phyloP scores from a whole-genome alignment of 306 rosid genomes.

The Sicyos baderoa region DNA sequence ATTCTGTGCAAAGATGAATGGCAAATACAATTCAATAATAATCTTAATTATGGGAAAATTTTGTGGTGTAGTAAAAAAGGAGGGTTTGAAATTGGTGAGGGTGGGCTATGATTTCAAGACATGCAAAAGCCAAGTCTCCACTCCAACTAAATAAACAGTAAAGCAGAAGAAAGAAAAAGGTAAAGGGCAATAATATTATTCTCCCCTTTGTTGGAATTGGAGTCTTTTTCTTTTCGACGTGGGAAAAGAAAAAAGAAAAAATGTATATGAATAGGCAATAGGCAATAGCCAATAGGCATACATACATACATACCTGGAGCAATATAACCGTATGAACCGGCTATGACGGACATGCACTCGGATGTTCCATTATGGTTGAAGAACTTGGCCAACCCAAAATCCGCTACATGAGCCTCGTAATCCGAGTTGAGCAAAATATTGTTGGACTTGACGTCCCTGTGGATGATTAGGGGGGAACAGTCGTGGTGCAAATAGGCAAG shows the following conservation, averaged over 20 bases:
- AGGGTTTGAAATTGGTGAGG: no score
- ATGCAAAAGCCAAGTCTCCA: constrained; percentile 41
- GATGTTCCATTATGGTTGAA: constrained; percentile 71
- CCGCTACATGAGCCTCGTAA: constrained; percentile 92
- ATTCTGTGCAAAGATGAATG: neutral
- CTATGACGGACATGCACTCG: constrained; percentile 93
- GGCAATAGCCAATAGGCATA: no score
- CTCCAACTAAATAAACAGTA: constrained; percentile 19
- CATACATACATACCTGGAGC: constrained; percentile 99
- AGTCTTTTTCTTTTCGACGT: constrained; percentile 29
- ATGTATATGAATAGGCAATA: no score
- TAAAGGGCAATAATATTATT: constrained; percentile 32
- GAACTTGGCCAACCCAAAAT: constrained; percentile 90
- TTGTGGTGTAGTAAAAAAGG: constrained; percentile 11
- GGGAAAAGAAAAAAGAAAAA: neutral
- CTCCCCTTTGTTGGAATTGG: constrained; percentile 41
- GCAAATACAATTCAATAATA: neutral
- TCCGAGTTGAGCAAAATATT: constrained; percentile 67
- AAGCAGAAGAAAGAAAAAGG: constrained; percentile 27
- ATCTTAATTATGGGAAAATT: neutral
- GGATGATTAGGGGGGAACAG: constrained; percentile 72
- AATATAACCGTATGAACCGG: constrained; percentile 89
- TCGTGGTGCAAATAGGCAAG: constrained; percentile 88
- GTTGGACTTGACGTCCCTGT: constrained; percentile 87
- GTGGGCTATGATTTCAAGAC: constrained; percentile 26